A percentile compares a stretch with the other conserved stretches of the same genome.
Evolutionary conservation across 2,329 filamentous ascomycete species (phyloP).

Genomic region (Penicillium oxalicum): DNA sequence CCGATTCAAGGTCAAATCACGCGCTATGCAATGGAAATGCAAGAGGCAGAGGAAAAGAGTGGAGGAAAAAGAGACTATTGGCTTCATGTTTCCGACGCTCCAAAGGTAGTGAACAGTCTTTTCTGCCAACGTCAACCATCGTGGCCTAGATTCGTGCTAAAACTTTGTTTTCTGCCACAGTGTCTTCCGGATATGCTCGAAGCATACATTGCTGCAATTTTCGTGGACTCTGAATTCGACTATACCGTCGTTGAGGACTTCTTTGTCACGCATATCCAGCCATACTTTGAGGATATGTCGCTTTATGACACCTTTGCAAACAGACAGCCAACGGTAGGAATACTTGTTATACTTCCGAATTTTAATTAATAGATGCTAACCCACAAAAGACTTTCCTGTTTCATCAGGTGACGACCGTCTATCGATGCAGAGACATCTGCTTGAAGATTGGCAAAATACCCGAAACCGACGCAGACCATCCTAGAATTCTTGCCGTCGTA

Average conservation of each 20-base stretch:
- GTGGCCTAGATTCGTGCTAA: too few relatives aligned
- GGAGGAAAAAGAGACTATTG: conserved; percentile 38
- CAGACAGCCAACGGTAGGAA: conserved; percentile 65
- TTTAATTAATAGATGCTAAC: not conserved
- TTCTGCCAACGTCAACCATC: too few relatives aligned
- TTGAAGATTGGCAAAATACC: conserved; percentile 44
- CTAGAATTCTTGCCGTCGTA: conserved; percentile 61
- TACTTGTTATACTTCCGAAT: not conserved
- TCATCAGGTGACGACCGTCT: conserved; percentile 56
- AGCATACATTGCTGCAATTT: conserved; percentile 81
- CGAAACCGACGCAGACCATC: conserved; percentile 40
- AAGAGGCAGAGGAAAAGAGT: conserved; percentile 27
- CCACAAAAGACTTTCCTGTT: conserved; percentile 55
- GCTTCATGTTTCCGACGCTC: conserved; percentile 37
- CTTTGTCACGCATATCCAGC: conserved; percentile 66
- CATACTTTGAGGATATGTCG: conserved; percentile 78
- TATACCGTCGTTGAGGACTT: conserved; percentile 68
- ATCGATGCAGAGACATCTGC: conserved; percentile 58
- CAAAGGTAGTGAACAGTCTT: conserved; percentile 30
- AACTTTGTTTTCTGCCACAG: conserved; percentile 21
- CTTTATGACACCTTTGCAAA: conserved; percentile 84
- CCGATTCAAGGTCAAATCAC: conserved; percentile 42
- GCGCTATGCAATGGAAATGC: conserved; percentile 42
- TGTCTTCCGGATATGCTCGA: conserved; percentile 82
- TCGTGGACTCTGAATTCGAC: conserved; percentile 80